Percentiles rank a stretch among this genome's conserved stretches.
phyloP scores from a whole-genome alignment of 805 yeast species.

The Kodamaea kaohsiungensis region DNA sequence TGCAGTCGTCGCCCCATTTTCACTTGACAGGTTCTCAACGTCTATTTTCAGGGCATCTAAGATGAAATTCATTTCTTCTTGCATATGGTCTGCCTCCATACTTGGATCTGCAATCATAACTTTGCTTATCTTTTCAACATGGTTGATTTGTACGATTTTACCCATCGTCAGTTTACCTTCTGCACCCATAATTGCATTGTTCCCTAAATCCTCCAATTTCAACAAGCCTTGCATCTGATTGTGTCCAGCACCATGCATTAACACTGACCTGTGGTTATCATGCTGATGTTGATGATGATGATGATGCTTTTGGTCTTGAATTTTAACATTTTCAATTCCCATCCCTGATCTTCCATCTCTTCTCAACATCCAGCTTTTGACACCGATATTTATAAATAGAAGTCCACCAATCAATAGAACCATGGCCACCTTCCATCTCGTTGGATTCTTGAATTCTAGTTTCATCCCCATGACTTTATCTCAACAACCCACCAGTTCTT shows the following conservation, averaged over 20 bases:
- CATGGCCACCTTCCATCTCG: neutral
- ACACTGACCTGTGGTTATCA: neutral
- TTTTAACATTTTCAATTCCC: neutral
- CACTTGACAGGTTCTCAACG: neutral
- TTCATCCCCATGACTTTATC: neutral
- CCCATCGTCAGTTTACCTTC: neutral
- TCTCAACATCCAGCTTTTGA: neutral
- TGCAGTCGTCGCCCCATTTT: neutral
- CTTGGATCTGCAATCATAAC: neutral
- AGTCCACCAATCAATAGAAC: neutral
- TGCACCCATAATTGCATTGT: neutral
- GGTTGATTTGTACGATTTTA: neutral
- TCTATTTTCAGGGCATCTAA: neutral
- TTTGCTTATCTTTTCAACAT: neutral
- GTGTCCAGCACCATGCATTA: neutral
- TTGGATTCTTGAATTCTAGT: neutral
- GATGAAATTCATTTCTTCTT: neutral
- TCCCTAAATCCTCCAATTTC: neutral
- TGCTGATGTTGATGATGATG: neutral
- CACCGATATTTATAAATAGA: neutral
- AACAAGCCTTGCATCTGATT: neutral
- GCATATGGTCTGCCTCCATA: neutral
- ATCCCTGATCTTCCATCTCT: neutral
- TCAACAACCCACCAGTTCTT: neutral
- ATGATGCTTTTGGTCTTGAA: neutral